Base-by-base conservation (phyloP, 208 protist genomes). In the Sergeia podlipaevii region DNA sequence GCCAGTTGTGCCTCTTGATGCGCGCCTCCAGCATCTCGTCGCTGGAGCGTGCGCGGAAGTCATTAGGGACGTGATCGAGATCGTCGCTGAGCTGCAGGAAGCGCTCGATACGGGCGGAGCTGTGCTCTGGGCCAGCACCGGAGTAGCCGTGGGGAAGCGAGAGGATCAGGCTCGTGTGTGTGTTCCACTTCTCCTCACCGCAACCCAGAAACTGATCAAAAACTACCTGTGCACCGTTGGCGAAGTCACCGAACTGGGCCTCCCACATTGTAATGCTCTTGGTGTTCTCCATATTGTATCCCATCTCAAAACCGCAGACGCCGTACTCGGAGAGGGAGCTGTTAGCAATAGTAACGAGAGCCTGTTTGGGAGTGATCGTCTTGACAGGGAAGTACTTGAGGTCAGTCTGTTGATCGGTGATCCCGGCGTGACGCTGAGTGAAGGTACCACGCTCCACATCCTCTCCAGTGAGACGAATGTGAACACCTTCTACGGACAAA, bases 371-470 rank as follows among this genome's bases (percentile, higher is more conserved):
- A 23, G 74, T 77, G 20, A 91, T 21, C 33, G 54, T 88, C 52
- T 68, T 71, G 24, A 97, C 54, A 11, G 92, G 91, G 37, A 84
- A 84, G 71, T 90, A 89, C 66, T 86, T 81, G 47, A 79, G 51
- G 60, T 96, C 97, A 15, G 74, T 98, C 51, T 96, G 80, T 74
- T 96, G 85, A 65, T 99, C 98, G 43, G 94, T 93, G 10, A 99
- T 65, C 27, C 89, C 87, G 28, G 95, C 85, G 74, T 99, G 98
- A 50, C 98, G 91, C 65, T 98, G 93, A 51, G 97, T 90, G 80
- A 99, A 99, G 28, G 98, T 99, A 34, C 98, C 98, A 44, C 98
- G 86, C 80, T 99, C 97, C n/a, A 98, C 95, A 74, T 99, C 98
- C 79, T 98, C 93, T 27, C 92, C 94, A 23, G 82, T 88, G 11